These are phyloP conservation scores for Nakaseomyces uthaithaninus DNA, from an alignment of 1,139 yeast species.

Conservation along the genomic window DNA sequence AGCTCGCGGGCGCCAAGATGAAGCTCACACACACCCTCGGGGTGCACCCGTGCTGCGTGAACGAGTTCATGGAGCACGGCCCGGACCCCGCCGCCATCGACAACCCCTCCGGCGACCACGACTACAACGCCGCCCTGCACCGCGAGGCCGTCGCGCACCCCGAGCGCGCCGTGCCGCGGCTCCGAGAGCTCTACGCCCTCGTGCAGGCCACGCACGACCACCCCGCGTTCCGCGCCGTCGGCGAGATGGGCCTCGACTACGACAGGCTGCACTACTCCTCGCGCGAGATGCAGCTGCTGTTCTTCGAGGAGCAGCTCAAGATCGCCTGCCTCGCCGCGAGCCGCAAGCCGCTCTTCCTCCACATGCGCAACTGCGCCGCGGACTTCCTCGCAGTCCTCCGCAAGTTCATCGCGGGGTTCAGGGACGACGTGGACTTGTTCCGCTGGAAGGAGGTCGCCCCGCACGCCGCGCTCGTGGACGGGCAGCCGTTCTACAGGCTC, in stretches of 20 bases:
- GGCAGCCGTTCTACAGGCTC: constrained; percentile 35
- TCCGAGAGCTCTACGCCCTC: constrained; percentile 40
- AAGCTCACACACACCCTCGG: constrained; percentile 68
- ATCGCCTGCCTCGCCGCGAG: constrained; percentile 23
- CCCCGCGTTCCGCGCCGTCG: constrained; percentile 58
- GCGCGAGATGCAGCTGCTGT: constrained; percentile 53
- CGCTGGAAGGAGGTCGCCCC: constrained; percentile 11
- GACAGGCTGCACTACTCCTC: constrained; percentile 77
- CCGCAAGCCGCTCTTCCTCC: constrained; percentile 64
- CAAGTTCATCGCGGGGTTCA: constrained; percentile 44
- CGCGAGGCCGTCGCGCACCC: constrained; percentile 35
- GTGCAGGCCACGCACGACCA: constrained; percentile 42
- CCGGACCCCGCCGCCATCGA: constrained; percentile 15
- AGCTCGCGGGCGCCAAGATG: constrained; percentile 33
- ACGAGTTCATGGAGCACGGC: constrained; percentile 41
- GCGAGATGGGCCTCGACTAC: constrained; percentile 90
- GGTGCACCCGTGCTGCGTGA: constrained; percentile 86
- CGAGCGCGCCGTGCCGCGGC: constrained; percentile 13
- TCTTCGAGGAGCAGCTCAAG: constrained; percentile 61
- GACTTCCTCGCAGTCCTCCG: constrained; percentile 61
- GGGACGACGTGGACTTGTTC: constrained; percentile 26
- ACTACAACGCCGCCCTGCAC: constrained; percentile 28
- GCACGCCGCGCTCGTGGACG: constrained; percentile 7
- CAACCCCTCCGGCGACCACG: constrained; percentile 21
- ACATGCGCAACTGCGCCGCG: constrained; percentile 79